Evolutionary conservation across 2,329 filamentous ascomycete species (phyloP).

Genomic region (Calonectria fujianensis): DNA sequence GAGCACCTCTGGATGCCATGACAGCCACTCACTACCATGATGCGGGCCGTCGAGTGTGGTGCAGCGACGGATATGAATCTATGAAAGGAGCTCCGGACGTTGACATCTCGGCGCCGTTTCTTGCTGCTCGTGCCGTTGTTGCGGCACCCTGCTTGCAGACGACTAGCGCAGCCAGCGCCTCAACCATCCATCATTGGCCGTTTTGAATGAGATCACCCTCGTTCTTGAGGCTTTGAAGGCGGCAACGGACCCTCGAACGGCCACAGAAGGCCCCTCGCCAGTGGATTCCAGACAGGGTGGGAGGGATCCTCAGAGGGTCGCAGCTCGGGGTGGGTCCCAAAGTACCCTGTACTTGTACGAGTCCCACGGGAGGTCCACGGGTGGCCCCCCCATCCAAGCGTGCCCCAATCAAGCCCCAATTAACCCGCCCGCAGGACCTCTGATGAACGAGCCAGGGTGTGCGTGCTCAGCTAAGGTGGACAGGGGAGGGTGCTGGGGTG

Average conservation of each 20-base stretch:
- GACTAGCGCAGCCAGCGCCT: constrained; percentile 46
- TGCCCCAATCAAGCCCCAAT: constrained; percentile 49
- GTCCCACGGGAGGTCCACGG: constrained; percentile 38
- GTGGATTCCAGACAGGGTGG: constrained; percentile 39
- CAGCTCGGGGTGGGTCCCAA: constrained; percentile 45
- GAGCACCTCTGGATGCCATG: constrained; percentile 24
- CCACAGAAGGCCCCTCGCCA: constrained; percentile 45
- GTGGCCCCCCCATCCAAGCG: constrained; percentile 37
- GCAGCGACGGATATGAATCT: constrained; percentile 17
- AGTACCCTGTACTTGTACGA: constrained; percentile 51
- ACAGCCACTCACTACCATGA: constrained; percentile 22
- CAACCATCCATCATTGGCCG: constrained; percentile 50
- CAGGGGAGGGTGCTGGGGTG: constrained; percentile 47
- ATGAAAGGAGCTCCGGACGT: constrained; percentile 24
- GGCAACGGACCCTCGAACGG: constrained; percentile 47
- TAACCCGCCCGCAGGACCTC: constrained; percentile 48
- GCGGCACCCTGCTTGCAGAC: constrained; percentile 29
- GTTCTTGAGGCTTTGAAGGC: constrained; percentile 48
- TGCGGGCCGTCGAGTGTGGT: constrained; percentile 21
- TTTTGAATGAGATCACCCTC: constrained; percentile 46
- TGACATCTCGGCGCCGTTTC: constrained; percentile 20
- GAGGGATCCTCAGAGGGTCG: constrained; percentile 43
- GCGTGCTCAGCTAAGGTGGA: constrained; percentile 43
- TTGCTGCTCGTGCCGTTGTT: constrained; percentile 20
- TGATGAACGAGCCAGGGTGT: constrained; percentile 54